phyloP scores from a whole-genome alignment of 345 rosid species.

The Salix udensis region DNA sequence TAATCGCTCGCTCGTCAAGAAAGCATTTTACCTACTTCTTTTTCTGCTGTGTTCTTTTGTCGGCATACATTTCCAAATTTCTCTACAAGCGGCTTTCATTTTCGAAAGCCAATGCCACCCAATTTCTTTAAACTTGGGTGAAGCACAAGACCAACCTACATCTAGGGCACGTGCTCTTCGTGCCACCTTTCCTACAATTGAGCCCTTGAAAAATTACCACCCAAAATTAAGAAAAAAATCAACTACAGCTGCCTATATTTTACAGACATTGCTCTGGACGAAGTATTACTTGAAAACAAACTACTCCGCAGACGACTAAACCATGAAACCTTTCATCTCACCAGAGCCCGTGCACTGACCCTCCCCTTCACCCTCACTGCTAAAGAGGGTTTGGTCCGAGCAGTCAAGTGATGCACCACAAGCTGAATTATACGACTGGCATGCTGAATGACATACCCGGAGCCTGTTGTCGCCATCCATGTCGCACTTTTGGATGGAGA shows the following conservation, averaged over 20 bases:
- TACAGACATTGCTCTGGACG: slow-evolving; percentile 24
- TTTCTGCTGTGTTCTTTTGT: not conserved
- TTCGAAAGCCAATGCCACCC: slow-evolving; percentile 22
- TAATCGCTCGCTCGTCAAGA: slow-evolving; percentile 10
- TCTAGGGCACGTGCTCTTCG: slow-evolving; percentile 12
- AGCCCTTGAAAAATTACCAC: slow-evolving; percentile 19
- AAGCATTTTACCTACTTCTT: not conserved
- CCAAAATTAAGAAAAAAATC: not conserved
- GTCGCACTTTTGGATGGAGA: slow-evolving; percentile 95
- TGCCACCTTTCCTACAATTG: slow-evolving; percentile 13
- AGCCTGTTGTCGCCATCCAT: slow-evolving; percentile 90
- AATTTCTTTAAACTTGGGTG: slow-evolving; percentile 14
- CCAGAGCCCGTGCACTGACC: slow-evolving; percentile 87
- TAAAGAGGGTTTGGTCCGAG: slow-evolving; percentile 91
- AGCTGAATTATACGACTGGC: slow-evolving; percentile 79
- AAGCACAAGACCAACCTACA: slow-evolving; percentile 11
- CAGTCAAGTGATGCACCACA: slow-evolving; percentile 99
- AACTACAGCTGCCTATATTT: slow-evolving; percentile 22
- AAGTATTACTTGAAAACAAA: slow-evolving; percentile 30
- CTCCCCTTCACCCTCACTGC: slow-evolving; percentile 67
- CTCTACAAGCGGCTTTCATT: slow-evolving; percentile 22
- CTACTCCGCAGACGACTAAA: slow-evolving; percentile 42
- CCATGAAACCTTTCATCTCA: slow-evolving; percentile 50
- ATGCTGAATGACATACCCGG: slow-evolving; percentile 91
- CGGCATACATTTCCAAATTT: slow-evolving; percentile 4